phyloP scores from a whole-genome alignment of 768 basidiomycete species.

The Paxillus involutus region DNA sequence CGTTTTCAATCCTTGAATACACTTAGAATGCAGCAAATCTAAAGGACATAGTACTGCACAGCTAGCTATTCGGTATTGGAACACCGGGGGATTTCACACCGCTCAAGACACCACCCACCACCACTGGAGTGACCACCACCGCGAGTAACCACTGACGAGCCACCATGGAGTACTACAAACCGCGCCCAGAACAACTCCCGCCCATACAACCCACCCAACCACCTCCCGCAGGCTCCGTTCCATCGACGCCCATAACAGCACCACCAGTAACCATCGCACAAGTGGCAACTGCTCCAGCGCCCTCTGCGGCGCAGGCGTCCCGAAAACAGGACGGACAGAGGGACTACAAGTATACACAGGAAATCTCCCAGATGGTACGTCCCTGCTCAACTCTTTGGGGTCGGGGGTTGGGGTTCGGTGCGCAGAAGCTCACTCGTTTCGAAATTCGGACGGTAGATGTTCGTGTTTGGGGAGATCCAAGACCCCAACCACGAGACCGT shows the following conservation, averaged over 20 bases:
- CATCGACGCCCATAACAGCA: slow-evolving; percentile 21
- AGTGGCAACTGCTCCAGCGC: neutral
- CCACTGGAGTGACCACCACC: neutral
- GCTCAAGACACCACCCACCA: neutral
- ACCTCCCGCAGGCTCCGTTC: slow-evolving; percentile 12
- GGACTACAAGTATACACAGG: slow-evolving; percentile 88
- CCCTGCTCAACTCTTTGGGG: no score
- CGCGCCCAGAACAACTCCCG: slow-evolving; percentile 20
- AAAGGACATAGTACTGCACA: no score
- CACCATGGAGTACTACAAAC: slow-evolving; percentile 30
- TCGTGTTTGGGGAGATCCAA: slow-evolving; percentile 94
- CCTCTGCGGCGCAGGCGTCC: slow-evolving; percentile 8
- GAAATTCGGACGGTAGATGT: slow-evolving; percentile 77
- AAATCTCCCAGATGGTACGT: slow-evolving; percentile 91
- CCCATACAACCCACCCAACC: slow-evolving; percentile 14
- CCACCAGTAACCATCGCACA: neutral
- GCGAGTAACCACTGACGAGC: neutral
- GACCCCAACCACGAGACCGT: slow-evolving; percentile 87
- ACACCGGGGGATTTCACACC: neutral
- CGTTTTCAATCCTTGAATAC: no score
- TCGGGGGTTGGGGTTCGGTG: neutral
- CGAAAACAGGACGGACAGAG: slow-evolving; percentile 31
- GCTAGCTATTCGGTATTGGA: no score
- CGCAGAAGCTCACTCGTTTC: neutral
- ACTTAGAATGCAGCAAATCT: no score